A percentile compares a stretch with the other conserved stretches of the same genome.
Conservation (phyloP, 2,329 filamentous ascomycete species). For the Microdochium nivale region DNA sequence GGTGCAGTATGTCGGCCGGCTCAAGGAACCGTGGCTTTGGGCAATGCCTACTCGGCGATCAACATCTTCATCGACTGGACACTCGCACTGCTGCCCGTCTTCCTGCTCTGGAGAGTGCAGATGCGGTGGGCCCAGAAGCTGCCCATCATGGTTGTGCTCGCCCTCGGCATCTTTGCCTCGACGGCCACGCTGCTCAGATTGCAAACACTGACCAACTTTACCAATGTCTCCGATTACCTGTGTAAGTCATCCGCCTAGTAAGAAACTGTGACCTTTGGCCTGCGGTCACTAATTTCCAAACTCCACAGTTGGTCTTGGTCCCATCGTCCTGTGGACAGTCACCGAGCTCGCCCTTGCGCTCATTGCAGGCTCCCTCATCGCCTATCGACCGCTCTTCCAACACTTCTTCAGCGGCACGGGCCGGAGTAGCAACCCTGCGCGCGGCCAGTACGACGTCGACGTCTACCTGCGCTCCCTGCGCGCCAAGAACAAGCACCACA, state of each 20-base stretch:
- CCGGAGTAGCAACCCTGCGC: background rate
- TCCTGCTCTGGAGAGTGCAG: conserved; percentile 6
- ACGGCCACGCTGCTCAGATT: background rate
- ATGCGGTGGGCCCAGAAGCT: conserved; percentile 4
- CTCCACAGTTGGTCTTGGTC: background rate
- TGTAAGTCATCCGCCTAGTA: background rate
- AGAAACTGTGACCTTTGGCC: background rate
- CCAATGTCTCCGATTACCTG: background rate
- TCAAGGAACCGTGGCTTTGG: background rate
- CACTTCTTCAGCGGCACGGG: background rate
- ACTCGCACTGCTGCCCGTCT: conserved; percentile 5
- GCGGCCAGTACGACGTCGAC: background rate
- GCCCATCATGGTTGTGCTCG: conserved; percentile 5
- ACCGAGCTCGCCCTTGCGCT: background rate
- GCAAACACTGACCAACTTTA: conserved; percentile 1
- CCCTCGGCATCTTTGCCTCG: conserved; percentile 8
- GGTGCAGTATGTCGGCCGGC: background rate
- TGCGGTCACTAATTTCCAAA: background rate
- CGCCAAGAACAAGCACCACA: background rate
- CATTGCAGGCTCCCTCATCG: background rate
- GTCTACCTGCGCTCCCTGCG: background rate
- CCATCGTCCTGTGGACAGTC: background rate
- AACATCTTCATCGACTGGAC: conserved; percentile 8
- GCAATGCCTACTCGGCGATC: conserved; percentile 4
- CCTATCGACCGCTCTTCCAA: background rate